Percentiles rank a stretch among this genome's conserved stretches.
Evolutionary conservation across 2,329 filamentous ascomycete genomes (phyloP).

Genomic region (Monosporascus sp.): DNA sequence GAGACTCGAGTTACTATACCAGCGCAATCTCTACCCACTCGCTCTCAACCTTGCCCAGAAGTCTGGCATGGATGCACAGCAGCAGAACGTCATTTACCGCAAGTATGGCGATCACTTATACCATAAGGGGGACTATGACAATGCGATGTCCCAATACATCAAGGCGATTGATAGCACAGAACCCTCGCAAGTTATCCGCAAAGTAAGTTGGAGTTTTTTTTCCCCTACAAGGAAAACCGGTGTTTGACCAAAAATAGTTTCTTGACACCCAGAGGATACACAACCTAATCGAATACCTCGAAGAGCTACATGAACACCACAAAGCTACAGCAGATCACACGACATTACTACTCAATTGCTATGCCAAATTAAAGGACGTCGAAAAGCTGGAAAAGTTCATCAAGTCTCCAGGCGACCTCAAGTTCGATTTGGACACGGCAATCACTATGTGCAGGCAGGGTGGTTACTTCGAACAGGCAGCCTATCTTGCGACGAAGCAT

Average conservation of each 20-base stretch:
- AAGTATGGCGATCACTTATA: slow-evolving; percentile 94
- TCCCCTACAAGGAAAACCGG: no score
- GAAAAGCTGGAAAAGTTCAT: slow-evolving; percentile 96
- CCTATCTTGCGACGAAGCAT: slow-evolving; percentile 90
- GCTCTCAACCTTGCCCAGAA: slow-evolving; percentile 93
- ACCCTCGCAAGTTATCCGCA: slow-evolving; percentile 91
- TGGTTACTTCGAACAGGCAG: slow-evolving; percentile 94
- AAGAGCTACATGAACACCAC: slow-evolving; percentile 90
- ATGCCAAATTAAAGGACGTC: slow-evolving; percentile 95
- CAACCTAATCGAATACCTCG: slow-evolving; percentile 93
- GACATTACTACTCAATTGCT: slow-evolving; percentile 90
- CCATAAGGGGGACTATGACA: slow-evolving; percentile 92
- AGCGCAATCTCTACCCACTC: slow-evolving; percentile 84
- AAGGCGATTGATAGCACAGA: slow-evolving; percentile 94
- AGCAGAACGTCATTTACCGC: slow-evolving; percentile 88
- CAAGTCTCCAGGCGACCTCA: slow-evolving; percentile 87
- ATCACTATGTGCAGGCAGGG: slow-evolving; percentile 97
- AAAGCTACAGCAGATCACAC: slow-evolving; percentile 94
- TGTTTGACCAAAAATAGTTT: slow-evolving; percentile 51
- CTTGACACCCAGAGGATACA: slow-evolving; percentile 96
- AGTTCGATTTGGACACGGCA: slow-evolving; percentile 94
- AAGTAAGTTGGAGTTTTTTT: slow-evolving; percentile 42
- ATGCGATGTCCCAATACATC: slow-evolving; percentile 98
- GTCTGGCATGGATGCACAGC: slow-evolving; percentile 68
- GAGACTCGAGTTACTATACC: slow-evolving; percentile 87